Conservation (phyloP, 73 alveolate genomes). For the Blepharisma stoltei region DNA sequence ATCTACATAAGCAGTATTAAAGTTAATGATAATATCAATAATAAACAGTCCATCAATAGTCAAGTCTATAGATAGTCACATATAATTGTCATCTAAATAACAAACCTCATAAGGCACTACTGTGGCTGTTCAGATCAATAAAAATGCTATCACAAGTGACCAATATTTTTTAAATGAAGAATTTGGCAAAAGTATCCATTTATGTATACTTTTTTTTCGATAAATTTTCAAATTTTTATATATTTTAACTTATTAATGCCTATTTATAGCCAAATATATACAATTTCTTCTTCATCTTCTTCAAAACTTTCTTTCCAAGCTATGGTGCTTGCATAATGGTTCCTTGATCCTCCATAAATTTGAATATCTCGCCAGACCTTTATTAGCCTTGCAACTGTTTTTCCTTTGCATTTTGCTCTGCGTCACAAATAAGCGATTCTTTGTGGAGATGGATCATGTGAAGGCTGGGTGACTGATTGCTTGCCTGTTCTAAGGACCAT, state of each 20-base stretch:
- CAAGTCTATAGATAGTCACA: constrained; percentile 37
- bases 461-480: background rate
- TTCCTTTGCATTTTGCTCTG: background rate
- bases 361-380: constrained; percentile 26
- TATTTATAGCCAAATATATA: too few species aligned
- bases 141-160: constrained; percentile 45
- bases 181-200: constrained; percentile 49
- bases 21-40: constrained; percentile 37
- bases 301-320: constrained; percentile 32
- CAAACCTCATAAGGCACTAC: constrained; percentile 75
- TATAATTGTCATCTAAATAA: constrained; percentile 59
- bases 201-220: too few species aligned
- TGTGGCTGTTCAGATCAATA: constrained; percentile 55
- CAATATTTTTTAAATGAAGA: constrained; percentile 46
- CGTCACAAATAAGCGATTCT: background rate
- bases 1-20: constrained; percentile 42
- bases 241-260: too few species aligned
- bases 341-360: constrained; percentile 27
- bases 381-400: constrained; percentile 6
- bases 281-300: background rate
- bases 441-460: background rate
- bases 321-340: constrained; percentile 19
- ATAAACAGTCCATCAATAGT: constrained; percentile 40
- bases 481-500: too few species aligned
- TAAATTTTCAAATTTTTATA: too few species aligned